These are phyloP conservation scores for Mycena pura DNA, from an alignment of 768 basidiomycete species.

Conservation along the genomic window DNA sequence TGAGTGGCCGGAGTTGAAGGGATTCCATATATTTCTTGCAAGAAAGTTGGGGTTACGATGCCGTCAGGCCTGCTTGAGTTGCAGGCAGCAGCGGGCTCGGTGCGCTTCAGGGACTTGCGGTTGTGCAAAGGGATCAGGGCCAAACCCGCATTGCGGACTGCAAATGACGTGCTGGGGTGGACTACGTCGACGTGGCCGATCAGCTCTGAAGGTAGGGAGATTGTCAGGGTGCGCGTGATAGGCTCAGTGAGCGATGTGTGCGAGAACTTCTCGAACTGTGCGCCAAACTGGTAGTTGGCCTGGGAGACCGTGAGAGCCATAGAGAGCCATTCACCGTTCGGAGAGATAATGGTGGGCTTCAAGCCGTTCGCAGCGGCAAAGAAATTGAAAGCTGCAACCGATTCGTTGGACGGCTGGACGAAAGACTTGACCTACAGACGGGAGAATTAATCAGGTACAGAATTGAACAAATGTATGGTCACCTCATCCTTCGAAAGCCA, in stretches of 20 bases:
- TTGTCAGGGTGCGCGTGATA: neutral
- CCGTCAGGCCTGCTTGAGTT: conserved; percentile 8
- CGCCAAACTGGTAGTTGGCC: conserved; percentile 17
- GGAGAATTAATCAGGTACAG: neutral
- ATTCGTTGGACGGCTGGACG: conserved; percentile 10
- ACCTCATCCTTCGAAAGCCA: conserved; percentile 20
- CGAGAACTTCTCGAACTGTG: conserved; percentile 3
- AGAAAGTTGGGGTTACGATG: conserved; percentile 10
- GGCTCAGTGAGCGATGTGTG: neutral
- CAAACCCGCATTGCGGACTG: neutral
- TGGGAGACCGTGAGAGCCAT: conserved; percentile 12
- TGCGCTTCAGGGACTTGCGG: conserved; percentile 3
- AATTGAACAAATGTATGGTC: conserved; percentile 2
- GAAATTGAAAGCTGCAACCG: conserved; percentile 9
- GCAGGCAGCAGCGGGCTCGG: conserved; percentile 9
- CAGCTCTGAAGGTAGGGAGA: conserved; percentile 12
- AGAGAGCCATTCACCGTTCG: conserved; percentile 8
- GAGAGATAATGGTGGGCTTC: conserved; percentile 10
- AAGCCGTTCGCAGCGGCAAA: conserved; percentile 13
- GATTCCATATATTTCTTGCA: conserved; percentile 15
- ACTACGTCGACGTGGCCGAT: conserved; percentile 3
- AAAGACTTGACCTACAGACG: conserved; percentile 10
- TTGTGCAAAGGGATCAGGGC: neutral
- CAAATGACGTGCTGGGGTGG: neutral
- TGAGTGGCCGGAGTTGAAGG: conserved; percentile 8